A percentile compares a stretch with the other conserved stretches of the same genome.
Conservation (phyloP, 768 basidiomycete species). For the Ephemerocybe angulata region DNA sequence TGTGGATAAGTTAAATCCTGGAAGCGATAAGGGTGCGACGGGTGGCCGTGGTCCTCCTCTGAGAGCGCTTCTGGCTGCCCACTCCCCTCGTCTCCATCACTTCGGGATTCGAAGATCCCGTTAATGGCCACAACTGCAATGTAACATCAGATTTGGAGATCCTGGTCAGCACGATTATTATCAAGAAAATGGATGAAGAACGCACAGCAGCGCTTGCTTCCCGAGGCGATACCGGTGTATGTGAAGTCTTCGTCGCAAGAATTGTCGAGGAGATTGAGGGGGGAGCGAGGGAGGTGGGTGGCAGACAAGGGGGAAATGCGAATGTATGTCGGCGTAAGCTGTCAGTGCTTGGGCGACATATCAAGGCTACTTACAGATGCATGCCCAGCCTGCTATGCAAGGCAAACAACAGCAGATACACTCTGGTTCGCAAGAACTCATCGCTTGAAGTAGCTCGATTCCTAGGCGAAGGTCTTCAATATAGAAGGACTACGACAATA, state of each 20-base stretch:
- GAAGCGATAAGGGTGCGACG: too few species aligned
- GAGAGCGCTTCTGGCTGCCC: too few species aligned
- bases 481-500: too few species aligned
- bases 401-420: conserved; percentile 12
- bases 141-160: too few species aligned
- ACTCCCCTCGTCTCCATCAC: too few species aligned
- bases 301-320: too few species aligned
- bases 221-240: neutral
- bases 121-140: too few species aligned
- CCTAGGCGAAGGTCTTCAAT: too few species aligned
- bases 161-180: neutral
- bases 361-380: conserved; percentile 7
- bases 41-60: too few species aligned
- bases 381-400: conserved; percentile 7
- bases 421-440: conserved; percentile 9
- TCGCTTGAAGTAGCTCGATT: neutral
- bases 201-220: neutral
- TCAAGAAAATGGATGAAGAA: neutral
- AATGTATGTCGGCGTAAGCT: too few species aligned
- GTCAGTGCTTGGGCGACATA: neutral
- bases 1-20: too few species aligned
- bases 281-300: neutral
- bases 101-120: too few species aligned
- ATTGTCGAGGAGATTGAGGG: neutral
- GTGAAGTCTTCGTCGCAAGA: neutral